Evolutionary conservation across 2,329 filamentous ascomycete genomes (phyloP).

Genomic region (Arthrobotrys entomopaga): DNA sequence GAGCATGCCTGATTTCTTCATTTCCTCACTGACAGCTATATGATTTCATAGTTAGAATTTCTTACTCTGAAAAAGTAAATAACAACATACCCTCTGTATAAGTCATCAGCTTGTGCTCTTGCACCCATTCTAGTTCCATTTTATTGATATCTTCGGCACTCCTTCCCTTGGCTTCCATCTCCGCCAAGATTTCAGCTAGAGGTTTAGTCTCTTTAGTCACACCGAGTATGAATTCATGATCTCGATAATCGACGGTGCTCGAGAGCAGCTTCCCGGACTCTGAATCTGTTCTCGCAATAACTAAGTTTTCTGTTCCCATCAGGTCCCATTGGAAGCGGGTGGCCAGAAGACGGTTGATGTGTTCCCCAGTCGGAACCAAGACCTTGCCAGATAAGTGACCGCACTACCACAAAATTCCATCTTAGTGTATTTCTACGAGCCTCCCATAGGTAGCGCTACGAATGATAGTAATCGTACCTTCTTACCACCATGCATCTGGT

Average conservation of each 20-base stretch:
- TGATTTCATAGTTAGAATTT: neutral
- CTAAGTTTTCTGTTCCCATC: constrained; percentile 94
- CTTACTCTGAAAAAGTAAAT: neutral
- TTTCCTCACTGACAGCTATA: constrained; percentile 76
- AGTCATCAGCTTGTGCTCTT: constrained; percentile 82
- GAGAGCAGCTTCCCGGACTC: constrained; percentile 91
- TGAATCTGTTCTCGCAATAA: constrained; percentile 94
- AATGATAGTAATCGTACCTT: constrained; percentile 65
- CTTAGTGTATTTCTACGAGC: neutral
- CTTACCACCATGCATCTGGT: constrained; percentile 97
- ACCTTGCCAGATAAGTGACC: constrained; percentile 97
- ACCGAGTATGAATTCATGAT: constrained; percentile 96
- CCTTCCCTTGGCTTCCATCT: constrained; percentile 85
- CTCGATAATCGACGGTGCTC: constrained; percentile 89
- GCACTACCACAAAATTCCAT: constrained; percentile 65
- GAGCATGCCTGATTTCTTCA: constrained; percentile 73
- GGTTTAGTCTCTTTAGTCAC: constrained; percentile 78
- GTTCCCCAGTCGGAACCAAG: constrained; percentile 89
- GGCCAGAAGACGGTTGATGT: constrained; percentile 93
- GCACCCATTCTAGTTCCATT: constrained; percentile 89
- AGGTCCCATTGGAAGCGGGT: constrained; percentile 97
- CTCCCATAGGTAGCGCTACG: too few species aligned
- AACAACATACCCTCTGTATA: constrained; percentile 77
- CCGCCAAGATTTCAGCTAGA: constrained; percentile 86
- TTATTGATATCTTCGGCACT: constrained; percentile 81